These are phyloP conservation scores for Byssochlamys sp. DNA, from an alignment of 2,329 filamentous ascomycete genomes.

Conservation along the genomic window DNA sequence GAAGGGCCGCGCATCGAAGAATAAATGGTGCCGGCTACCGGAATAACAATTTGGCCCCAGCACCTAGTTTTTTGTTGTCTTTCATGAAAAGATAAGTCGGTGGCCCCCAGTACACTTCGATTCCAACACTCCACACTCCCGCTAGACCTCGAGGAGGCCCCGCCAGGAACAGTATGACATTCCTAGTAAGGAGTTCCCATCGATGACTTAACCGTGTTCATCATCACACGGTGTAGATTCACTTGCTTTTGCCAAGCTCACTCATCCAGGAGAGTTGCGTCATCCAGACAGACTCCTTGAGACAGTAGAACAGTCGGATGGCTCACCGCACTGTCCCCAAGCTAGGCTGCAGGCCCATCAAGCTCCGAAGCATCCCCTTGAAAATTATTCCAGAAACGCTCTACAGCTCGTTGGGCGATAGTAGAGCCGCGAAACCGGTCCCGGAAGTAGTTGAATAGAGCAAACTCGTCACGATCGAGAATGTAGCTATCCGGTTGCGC, in stretches of 20 bases:
- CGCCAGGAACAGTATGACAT: not conserved
- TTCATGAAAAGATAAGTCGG: not conserved
- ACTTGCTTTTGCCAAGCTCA: not conserved
- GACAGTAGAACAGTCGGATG: not conserved
- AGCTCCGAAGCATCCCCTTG: slow-evolving; percentile 16
- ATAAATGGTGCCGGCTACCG: not conserved
- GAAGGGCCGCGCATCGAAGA: not conserved
- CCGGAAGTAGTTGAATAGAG: slow-evolving; percentile 78
- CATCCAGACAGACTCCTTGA: not conserved
- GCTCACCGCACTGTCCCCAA: not conserved
- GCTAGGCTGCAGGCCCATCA: slow-evolving; percentile 11
- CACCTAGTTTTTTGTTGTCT: not conserved
- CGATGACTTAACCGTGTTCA: not conserved
- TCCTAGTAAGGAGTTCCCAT: not conserved
- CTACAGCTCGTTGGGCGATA: slow-evolving; percentile 44
- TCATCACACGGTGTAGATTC: not conserved
- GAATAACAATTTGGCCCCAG: not conserved
- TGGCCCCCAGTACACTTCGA: not conserved
- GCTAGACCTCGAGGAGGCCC: not conserved
- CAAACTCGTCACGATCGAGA: slow-evolving; percentile 67
- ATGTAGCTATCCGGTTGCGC: slow-evolving; percentile 58
- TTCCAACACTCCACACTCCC: not conserved
- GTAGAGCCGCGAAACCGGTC: slow-evolving; percentile 50
- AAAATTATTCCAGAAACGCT: slow-evolving; percentile 47
- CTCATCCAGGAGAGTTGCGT: not conserved